Evolutionary conservation across 192 early-diverging fungal genomes (phyloP), one percentile per base, ranked within the genome.

Genomic region (Irineochytrium annulatum): DNA sequence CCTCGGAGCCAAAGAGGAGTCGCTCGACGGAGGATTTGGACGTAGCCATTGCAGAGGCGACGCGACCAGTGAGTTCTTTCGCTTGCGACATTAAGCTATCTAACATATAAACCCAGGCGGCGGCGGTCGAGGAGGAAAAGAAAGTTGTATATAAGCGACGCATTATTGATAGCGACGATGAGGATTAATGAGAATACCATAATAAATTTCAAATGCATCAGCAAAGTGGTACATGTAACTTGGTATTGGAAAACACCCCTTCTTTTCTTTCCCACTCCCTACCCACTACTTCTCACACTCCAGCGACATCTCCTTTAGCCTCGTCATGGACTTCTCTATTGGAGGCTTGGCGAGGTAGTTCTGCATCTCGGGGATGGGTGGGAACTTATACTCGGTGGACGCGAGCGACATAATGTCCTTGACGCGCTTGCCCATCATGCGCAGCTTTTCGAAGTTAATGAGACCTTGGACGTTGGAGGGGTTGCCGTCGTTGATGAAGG

Each of bases 401-500:
- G 62, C 78, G 20, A 81, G 58, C 1, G 60, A 59, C 16, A 70
- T 60, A 39, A 83, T 79, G 27, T 80, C 81, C 30, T 74, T 68
- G 31, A 85, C 83, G 26, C 78, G 69, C 34, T 73, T 74, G 29
- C 75, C 76, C 81, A 85, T 84, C 78, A 81, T 81, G 11, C 80
- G 68, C 24, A 85, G 72, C 58, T 85, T 85, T 63, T 85, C 83
- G 54, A 85, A 77, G 52, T 85, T 85, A 31, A 85, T 74, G 72
- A 85, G 74, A 1, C 73, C 75, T 43, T 74, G 57, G 19, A 85
- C 68, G 35, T 72, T 73, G 19, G 77, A 72, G 33, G 67, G 54
- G 73, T 85, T 85, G 26, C 83, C 83, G 67, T 85, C 83, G 53
- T 85, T 85, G 61, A 84, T 77, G 64, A 85, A 85, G 1, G 72